These are phyloP conservation scores for Fusarium brachygibbosum DNA, from an alignment of 2,329 filamentous ascomycete species.

Conservation along the genomic window DNA sequence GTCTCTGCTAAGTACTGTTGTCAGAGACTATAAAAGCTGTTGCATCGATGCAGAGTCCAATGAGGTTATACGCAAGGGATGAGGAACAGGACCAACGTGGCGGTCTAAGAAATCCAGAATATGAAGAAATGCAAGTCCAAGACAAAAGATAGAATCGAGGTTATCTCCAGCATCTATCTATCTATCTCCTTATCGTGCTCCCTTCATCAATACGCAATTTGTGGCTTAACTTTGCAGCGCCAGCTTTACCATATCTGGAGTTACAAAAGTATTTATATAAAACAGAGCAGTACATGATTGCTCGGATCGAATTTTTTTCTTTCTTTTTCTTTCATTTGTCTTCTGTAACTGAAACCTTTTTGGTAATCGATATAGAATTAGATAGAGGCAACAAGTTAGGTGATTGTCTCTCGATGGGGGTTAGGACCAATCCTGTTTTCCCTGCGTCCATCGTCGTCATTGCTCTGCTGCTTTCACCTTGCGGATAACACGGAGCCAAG, in stretches of 20 bases:
- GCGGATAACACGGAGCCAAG: slow-evolving; percentile 22
- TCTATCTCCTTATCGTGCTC: slow-evolving; percentile 3
- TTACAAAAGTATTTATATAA: not conserved
- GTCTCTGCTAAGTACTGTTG: slow-evolving; percentile 15
- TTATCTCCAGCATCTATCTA: slow-evolving; percentile 4
- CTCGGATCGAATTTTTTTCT: not conserved
- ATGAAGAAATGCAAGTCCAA: slow-evolving; percentile 22
- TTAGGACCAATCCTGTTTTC: slow-evolving; percentile 14
- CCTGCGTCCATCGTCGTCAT: slow-evolving; percentile 23
- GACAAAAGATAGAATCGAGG: slow-evolving; percentile 10
- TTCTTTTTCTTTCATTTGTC: slow-evolving; percentile 21
- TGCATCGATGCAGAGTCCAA: slow-evolving; percentile 17
- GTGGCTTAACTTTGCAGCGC: slow-evolving; percentile 20
- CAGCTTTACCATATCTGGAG: not conserved
- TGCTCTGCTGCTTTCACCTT: not conserved
- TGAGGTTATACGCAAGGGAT: slow-evolving; percentile 41
- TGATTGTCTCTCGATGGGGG: slow-evolving; percentile 4
- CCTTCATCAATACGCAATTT: slow-evolving; percentile 12
- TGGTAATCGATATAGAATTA: not conserved
- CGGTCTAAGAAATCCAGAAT: slow-evolving; percentile 17
- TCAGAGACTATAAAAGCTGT: slow-evolving; percentile 3
- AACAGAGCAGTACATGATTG: not conserved
- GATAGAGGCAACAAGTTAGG: slow-evolving; percentile 3
- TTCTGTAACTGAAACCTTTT: slow-evolving; percentile 9
- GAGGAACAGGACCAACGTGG: slow-evolving; percentile 10